A percentile compares a stretch with the other conserved stretches of the same genome.
These are phyloP conservation scores for Phialophora verrucosa DNA, from an alignment of 2,329 filamentous ascomycete genomes.

Conservation along the genomic window DNA sequence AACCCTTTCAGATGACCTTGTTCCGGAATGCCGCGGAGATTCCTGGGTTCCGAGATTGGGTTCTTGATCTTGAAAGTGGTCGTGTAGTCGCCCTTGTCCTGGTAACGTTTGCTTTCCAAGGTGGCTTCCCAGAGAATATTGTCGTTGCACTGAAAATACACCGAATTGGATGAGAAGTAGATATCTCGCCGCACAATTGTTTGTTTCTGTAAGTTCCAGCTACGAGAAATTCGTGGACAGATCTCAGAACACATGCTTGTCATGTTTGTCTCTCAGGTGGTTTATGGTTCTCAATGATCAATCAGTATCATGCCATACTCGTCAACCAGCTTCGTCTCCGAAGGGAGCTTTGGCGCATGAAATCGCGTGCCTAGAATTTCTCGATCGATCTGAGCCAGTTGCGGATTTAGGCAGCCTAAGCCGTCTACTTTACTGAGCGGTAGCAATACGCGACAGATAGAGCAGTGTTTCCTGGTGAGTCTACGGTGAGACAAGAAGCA, in stretches of 20 bases:
- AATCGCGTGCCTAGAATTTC: background rate
- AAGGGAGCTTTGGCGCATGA: background rate
- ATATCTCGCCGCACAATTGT: background rate
- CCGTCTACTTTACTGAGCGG: background rate
- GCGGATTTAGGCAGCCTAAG: background rate
- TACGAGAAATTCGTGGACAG: background rate
- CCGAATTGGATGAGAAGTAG: background rate
- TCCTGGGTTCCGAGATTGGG: too few species aligned
- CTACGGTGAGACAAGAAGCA: background rate
- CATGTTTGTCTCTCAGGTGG: background rate
- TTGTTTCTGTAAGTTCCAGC: background rate
- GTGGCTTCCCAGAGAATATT: background rate
- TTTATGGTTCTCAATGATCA: background rate
- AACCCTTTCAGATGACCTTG: too few species aligned
- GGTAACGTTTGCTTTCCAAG: too few species aligned
- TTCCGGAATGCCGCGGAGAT: too few species aligned
- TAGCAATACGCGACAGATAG: background rate
- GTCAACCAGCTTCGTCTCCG: background rate
- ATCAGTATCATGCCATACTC: background rate
- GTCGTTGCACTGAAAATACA: background rate
- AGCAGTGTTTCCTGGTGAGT: background rate
- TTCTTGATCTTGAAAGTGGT: too few species aligned
- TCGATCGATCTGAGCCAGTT: background rate
- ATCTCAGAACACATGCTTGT: background rate
- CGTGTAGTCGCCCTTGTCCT: too few species aligned